A percentile compares a stretch with the other conserved stretches of the same genome.
Conservation (phyloP, 352 stramenopile genomes). For the Phytophthora sp. region DNA sequence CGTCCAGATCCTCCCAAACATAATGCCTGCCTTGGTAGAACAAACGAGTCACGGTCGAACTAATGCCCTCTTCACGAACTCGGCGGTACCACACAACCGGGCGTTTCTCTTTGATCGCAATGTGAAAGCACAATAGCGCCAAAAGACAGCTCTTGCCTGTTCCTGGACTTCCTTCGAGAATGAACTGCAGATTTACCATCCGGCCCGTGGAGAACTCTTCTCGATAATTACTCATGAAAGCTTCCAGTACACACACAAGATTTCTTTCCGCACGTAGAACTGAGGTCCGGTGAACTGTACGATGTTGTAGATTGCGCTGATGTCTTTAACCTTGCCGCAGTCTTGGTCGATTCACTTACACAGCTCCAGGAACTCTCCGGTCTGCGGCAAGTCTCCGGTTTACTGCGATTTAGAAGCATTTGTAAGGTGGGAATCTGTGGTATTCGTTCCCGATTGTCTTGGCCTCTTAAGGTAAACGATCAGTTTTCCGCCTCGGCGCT, state of each 20-base stretch:
- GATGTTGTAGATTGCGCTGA: neutral
- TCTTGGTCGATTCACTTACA: constrained; percentile 1
- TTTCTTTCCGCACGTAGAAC: constrained; percentile 11
- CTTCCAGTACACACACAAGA: constrained; percentile 2
- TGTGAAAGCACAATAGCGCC: constrained; percentile 11
- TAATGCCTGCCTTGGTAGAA: constrained; percentile 13
- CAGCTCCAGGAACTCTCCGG: neutral
- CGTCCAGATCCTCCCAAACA: neutral
- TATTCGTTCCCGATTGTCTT: neutral
- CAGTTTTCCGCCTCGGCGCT: no score
- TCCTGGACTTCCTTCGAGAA: constrained; percentile 1
- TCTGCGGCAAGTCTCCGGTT: neutral
- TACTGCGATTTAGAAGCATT: neutral
- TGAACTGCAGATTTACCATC: neutral
- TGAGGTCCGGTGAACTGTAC: neutral
- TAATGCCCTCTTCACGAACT: neutral
- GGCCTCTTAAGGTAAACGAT: no score
- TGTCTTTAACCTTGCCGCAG: neutral
- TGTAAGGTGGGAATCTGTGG: neutral
- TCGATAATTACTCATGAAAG: neutral
- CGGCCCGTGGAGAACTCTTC: neutral
- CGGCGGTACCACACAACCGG: constrained; percentile 3
- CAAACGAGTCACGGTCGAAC: neutral
- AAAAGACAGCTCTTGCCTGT: constrained; percentile 15
- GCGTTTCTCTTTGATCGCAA: neutral